A percentile compares a stretch with the other conserved stretches of the same genome.
Evolutionary conservation across 176 grass and related monocot species (phyloP).

Genomic region (Lolium multiflorum): DNA sequence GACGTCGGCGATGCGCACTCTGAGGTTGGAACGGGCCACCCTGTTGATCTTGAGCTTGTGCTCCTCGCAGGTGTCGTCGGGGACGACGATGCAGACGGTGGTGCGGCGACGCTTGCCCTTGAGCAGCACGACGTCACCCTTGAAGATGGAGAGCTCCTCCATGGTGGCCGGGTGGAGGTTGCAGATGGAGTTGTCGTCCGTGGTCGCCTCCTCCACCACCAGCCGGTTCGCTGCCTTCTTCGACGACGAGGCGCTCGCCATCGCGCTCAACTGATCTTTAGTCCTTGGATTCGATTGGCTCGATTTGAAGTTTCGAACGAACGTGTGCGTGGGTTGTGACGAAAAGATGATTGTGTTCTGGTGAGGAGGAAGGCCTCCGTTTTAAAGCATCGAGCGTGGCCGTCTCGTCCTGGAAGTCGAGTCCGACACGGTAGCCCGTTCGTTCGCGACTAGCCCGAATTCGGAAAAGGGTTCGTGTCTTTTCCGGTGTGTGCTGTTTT

Average conservation of each 20-base stretch:
- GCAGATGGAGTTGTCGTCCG: slow-evolving; percentile 57
- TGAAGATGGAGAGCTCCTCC: slow-evolving; percentile 59
- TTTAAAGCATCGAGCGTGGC: too few species aligned
- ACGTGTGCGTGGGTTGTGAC: too few species aligned
- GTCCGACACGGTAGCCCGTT: too few species aligned
- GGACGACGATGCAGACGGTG: slow-evolving; percentile 55
- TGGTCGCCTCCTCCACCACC: slow-evolving; percentile 57
- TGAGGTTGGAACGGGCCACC: slow-evolving; percentile 60
- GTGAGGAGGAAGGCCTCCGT: too few species aligned
- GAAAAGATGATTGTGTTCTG: too few species aligned
- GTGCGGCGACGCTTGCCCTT: slow-evolving; percentile 72
- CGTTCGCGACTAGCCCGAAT: too few species aligned
- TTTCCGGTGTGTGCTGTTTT: too few species aligned
- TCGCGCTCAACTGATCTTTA: background rate
- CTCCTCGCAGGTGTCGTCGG: slow-evolving; percentile 59
- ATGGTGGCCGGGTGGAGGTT: slow-evolving; percentile 58
- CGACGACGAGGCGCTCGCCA: background rate
- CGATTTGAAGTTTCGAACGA: too few species aligned
- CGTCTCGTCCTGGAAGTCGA: too few species aligned
- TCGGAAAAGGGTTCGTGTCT: too few species aligned
- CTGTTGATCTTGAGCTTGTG: slow-evolving; percentile 56
- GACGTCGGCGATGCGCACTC: slow-evolving; percentile 66
- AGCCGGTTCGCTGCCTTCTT: slow-evolving; percentile 60
- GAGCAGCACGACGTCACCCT: slow-evolving; percentile 58
- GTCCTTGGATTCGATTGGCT: too few species aligned